Evolutionary conservation across 164 flowering plant genomes (phyloP).

Genomic region (Berberis vulgaris): DNA sequence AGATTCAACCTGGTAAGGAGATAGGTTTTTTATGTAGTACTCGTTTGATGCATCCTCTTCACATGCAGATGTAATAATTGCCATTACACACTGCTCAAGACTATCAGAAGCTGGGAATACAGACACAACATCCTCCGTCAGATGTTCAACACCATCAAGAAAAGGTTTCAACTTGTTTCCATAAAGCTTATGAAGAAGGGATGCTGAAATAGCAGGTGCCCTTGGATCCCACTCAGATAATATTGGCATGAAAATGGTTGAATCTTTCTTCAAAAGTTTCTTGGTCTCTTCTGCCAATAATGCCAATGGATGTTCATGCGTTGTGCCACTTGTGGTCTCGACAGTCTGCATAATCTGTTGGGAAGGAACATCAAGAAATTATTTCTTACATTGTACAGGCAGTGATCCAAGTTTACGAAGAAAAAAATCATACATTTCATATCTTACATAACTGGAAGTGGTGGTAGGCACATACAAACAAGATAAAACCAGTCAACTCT

Average conservation of each 20-base stretch:
- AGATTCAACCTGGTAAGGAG: conserved; percentile 72
- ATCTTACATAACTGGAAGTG: not conserved
- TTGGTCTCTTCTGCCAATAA: conserved; percentile 77
- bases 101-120: conserved; percentile 89
- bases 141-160: conserved; percentile 74
- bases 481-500: not conserved
- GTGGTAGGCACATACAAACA: not conserved
- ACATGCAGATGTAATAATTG: conserved; percentile 45
- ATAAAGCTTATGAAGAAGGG: conserved; percentile 83
- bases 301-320: conserved; percentile 66
- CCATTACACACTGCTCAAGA: conserved; percentile 68
- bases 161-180: conserved; percentile 94
- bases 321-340: conserved; percentile 43
- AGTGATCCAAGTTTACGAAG: not conserved
- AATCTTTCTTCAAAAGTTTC: conserved; percentile 62
- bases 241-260: conserved; percentile 57
- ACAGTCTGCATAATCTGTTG: conserved; percentile 53
- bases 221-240: conserved; percentile 66
- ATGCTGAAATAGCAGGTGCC: conserved; percentile 64
- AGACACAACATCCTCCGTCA: conserved; percentile 88
- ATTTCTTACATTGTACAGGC: not conserved
- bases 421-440: not conserved
- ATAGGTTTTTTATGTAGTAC: conserved; percentile 39
- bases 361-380: conserved; percentile 6
- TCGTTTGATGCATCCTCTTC: conserved; percentile 52